phyloP scores from a whole-genome alignment of 2,329 filamentous ascomycete genomes.

The Fusarium algeriense region DNA sequence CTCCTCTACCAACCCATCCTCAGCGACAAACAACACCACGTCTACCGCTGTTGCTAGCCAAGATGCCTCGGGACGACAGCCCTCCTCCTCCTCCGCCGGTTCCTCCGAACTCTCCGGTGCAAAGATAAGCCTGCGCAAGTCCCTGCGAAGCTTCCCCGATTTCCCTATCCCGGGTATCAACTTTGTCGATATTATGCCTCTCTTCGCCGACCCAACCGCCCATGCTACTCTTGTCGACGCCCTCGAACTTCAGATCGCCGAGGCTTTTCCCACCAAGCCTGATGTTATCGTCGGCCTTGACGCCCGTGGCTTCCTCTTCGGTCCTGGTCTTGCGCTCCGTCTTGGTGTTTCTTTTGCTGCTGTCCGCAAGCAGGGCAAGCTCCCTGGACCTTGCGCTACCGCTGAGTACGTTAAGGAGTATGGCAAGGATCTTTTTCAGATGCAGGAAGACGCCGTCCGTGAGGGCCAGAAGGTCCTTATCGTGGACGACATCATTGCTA shows the following conservation, averaged over 20 bases:
- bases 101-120: conserved; percentile 74
- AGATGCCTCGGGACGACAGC: conserved; percentile 73
- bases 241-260: conserved; percentile 83
- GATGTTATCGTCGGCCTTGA: conserved; percentile 96
- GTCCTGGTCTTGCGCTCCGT: conserved; percentile 85
- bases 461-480: conserved; percentile 90
- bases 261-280: conserved; percentile 74
- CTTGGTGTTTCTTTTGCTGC: conserved; percentile 90
- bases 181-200: conserved; percentile 97
- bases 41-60: conserved; percentile 53
- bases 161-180: conserved; percentile 93
- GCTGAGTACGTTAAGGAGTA: conserved; percentile 96
- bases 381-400: conserved; percentile 88
- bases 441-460: conserved; percentile 88
- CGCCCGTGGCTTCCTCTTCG: conserved; percentile 94
- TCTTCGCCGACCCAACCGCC: conserved; percentile 82
- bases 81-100: conserved; percentile 71
- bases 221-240: conserved; percentile 85
- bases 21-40: conserved; percentile 47
- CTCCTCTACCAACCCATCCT: conserved; percentile 44
- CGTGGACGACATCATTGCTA: conserved; percentile 98
- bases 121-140: conserved; percentile 77
- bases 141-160: conserved; percentile 88
- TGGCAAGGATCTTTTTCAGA: conserved; percentile 94
- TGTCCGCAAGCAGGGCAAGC: conserved; percentile 94